Evolutionary conservation across 805 yeast genomes (phyloP).

Genomic region (Sugiyamaella valdiviana): DNA sequence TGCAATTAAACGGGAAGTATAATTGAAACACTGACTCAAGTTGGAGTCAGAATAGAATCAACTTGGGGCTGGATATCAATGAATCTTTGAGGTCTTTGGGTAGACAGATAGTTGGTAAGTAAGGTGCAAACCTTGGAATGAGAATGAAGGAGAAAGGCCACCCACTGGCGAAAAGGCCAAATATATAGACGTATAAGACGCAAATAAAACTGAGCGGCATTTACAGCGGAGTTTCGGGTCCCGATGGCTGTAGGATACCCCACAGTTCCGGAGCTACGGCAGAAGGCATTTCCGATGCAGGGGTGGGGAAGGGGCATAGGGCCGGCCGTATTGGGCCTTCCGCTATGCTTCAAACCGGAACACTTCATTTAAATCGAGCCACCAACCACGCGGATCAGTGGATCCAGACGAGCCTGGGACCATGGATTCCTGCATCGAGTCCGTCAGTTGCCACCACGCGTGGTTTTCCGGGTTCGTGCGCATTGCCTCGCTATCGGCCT

Average conservation of each 20-base stretch:
- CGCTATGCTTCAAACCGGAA: slow-evolving; percentile 32
- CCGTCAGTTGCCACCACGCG: slow-evolving; percentile 40
- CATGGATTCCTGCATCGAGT: slow-evolving; percentile 36
- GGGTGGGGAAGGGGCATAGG: neutral
- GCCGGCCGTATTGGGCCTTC: neutral
- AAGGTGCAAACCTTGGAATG: too few species aligned
- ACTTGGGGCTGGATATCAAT: too few species aligned
- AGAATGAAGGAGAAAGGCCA: too few species aligned
- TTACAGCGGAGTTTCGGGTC: neutral
- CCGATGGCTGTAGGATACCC: neutral
- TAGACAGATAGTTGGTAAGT: too few species aligned
- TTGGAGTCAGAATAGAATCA: too few species aligned
- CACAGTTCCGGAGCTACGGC: neutral
- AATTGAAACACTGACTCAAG: too few species aligned
- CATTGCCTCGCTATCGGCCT: slow-evolving; percentile 31
- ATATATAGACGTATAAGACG: too few species aligned
- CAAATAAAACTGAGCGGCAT: neutral
- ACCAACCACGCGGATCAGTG: slow-evolving; percentile 38
- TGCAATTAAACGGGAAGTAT: too few species aligned
- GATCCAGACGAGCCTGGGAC: slow-evolving; percentile 36
- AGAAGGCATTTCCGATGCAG: neutral
- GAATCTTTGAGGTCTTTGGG: too few species aligned
- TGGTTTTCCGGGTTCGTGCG: slow-evolving; percentile 34
- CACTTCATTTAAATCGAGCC: slow-evolving; percentile 36
- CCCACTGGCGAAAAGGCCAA: too few species aligned